Percentiles rank a stretch among this genome's conserved stretches.
Evolutionary conservation across 108 stramenopile species (phyloP).

Genomic region (Skeletonema marinoi): DNA sequence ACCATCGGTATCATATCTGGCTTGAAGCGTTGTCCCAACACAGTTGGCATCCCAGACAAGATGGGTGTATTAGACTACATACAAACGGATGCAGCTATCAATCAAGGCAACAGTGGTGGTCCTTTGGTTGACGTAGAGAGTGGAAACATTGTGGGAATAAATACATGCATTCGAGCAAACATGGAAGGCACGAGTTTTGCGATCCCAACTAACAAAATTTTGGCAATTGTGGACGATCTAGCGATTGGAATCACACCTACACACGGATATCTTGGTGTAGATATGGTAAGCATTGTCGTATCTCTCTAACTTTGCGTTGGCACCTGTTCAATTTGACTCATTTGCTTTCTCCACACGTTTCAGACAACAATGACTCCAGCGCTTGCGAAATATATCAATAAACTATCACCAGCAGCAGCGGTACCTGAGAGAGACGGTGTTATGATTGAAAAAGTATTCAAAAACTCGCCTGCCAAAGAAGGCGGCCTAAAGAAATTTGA

Average conservation of each 20-base stretch:
- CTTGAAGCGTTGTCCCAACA: constrained; percentile 75
- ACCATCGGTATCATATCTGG: constrained; percentile 89
- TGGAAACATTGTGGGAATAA: constrained; percentile 87
- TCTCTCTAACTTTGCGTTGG: neutral
- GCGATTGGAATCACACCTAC: constrained; percentile 68
- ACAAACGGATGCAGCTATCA: constrained; percentile 87
- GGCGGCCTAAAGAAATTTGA: constrained; percentile 77
- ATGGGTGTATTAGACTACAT: constrained; percentile 82
- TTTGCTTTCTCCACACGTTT: constrained; percentile 3
- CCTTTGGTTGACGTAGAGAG: constrained; percentile 87
- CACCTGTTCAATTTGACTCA: neutral
- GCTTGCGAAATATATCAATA: constrained; percentile 59
- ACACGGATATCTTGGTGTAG: constrained; percentile 84
- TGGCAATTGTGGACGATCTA: constrained; percentile 72
- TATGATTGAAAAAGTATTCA: constrained; percentile 78
- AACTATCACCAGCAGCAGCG: constrained; percentile 15
- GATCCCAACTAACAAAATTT: constrained; percentile 86
- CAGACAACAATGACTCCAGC: constrained; percentile 77
- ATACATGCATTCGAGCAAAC: constrained; percentile 89
- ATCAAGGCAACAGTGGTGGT: constrained; percentile 84
- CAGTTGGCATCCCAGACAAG: constrained; percentile 88
- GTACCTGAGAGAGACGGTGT: constrained; percentile 82
- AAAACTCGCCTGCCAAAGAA: constrained; percentile 67
- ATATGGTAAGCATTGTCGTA: constrained; percentile 31
- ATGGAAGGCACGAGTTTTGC: constrained; percentile 92